Percentiles rank a stretch among this genome's conserved stretches.
Evolutionary conservation across 1,284 basidiomycete species (phyloP).

Genomic region (Ceratorhiza oryzae-sativae): DNA sequence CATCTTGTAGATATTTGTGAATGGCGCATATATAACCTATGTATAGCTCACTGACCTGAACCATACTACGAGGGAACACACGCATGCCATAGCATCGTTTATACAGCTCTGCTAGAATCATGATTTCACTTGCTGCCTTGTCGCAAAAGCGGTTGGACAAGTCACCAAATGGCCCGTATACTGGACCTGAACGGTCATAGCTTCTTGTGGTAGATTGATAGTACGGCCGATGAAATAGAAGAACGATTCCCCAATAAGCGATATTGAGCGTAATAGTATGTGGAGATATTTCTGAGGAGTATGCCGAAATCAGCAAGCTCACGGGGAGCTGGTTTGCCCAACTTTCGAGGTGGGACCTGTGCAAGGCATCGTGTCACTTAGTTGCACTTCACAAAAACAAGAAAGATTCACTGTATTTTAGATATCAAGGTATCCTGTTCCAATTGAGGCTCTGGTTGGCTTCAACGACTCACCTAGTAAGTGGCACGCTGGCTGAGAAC

Average conservation of each 20-base stretch:
- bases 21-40: too few relatives aligned
- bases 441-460: background rate
- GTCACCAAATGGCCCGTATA: background rate
- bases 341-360: background rate
- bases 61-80: background rate
- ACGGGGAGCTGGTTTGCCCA: background rate
- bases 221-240: background rate
- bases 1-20: background rate
- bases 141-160: background rate
- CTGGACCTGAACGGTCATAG: background rate
- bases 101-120: background rate
- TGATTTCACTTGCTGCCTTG: background rate
- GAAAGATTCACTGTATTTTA: background rate
- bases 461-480: background rate
- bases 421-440: too few relatives aligned
- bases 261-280: constrained; percentile 4
- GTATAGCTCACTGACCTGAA: background rate
- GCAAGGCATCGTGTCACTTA: background rate
- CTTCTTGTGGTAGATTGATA: background rate
- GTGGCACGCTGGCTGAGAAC: background rate
- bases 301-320: constrained; percentile 44
- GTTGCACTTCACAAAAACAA: too few relatives aligned
- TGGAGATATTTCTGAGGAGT: constrained; percentile 41
- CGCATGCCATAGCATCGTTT: background rate
- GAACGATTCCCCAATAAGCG: constrained; percentile 3